Base-by-base conservation (phyloP, 345 rosid species). In the Dipteronia dyeriana region DNA sequence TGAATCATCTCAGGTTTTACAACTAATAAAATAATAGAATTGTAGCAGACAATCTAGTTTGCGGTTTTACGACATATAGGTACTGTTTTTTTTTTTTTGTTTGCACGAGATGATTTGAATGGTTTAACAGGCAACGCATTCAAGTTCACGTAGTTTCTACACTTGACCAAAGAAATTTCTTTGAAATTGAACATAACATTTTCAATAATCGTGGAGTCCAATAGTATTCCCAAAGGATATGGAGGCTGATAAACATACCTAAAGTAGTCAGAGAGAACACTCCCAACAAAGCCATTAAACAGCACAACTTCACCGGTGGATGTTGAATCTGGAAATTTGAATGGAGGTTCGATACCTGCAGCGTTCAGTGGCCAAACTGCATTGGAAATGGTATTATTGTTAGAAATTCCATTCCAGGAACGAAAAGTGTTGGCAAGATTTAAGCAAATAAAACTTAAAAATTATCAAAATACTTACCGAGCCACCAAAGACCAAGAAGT, bases 401-500 rank as follows among this genome's bases (percentile, higher is more conserved):
- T 68, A 73, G 67, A 31, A 76, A 43, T 63, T 43, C 19, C 31
- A 49, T 31, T 38, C 12, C 25, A 39, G 59, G 12, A 31, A 34
- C 25, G 8, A 25, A 73, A 61, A 61, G 73, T 0, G 1, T 31
- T 26, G 23, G 65, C 43, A 4, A 45, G 60, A 61, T 11, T 25
- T 51, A 62, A 3, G 68, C 19, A 14, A 14, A 75, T n/a, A 60
- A 38, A 29, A 49, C 45, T 14, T 25, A 56, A 47, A 23, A 11
- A 62, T 26, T 9, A 53, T 45, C 13, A 41, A 60, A 23, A 60
- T 76, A 75, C 87, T 81, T 77, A 91, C 94, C 79, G 13, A 91
- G 87, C 95, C 95, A 91, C 91, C 95, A 91, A 64, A 89, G 82
- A 80, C 91, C 90, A 34, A 91, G 75, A 76, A 89, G 76, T 29